Evolutionary conservation across 768 basidiomycete species (phyloP), one percentile per base, ranked within the genome.

Genomic region (Kwoniella europaea): DNA sequence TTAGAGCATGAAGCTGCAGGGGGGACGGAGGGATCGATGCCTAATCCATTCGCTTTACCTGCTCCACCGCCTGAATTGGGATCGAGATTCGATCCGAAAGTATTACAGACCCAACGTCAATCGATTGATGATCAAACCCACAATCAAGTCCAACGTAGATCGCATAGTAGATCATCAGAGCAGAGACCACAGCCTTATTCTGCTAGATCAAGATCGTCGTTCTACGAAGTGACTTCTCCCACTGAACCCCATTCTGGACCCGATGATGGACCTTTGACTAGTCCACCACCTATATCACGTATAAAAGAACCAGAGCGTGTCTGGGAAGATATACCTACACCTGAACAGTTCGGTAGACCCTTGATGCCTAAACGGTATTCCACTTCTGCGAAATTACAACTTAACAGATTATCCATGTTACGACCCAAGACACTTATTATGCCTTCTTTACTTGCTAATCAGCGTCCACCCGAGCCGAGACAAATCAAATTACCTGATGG

Each of bases 371-470:
- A 66, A 4, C 67, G 67, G 61, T 79, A 79, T 46, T 58, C 65
- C 18, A 44, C 60, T n/a, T 52, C 63, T 50, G 67, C 60, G 0
- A 54, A 20, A 43, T n/a, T 42, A 2, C 24, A 42, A 67, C 20
- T 70, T 46, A 18, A 64, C 52, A 59, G 72, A 56, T 13, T 63
- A n/a, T 92, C 94, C 42, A 86, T 96, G 55, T 86, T 96, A 75
- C 88, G 94, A 22, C 94, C 94, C 1, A 94, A 94, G 82, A 87
- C 94, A n/a, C 89, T 97, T 56, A 89, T 97, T 71, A 96, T 97
- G 94, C 94, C 94, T 10, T 91, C 91, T 71, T 92, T 93, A 1
- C 85, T 96, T 46, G 91, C 94, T 76, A 84, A 86, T 62, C 6
- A 29, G 9, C 64, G 18, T 9, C 77, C 83, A 18, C 78, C 85